Conservation (phyloP, 225 moss, liverwort and hornwort genomes). For the Asterella californica region DNA sequence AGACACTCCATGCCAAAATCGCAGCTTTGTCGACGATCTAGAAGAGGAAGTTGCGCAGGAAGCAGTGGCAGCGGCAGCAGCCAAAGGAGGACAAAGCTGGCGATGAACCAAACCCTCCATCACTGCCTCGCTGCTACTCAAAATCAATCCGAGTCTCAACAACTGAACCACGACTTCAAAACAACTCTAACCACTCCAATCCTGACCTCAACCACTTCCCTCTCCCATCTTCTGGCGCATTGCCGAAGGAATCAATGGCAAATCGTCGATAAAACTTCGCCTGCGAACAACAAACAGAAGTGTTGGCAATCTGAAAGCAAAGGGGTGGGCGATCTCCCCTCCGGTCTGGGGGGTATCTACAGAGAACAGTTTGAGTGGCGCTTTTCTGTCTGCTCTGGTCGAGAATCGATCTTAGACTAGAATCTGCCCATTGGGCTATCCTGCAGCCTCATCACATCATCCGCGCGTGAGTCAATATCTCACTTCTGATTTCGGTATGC, state of each 20-base stretch:
- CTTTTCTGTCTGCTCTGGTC: not conserved
- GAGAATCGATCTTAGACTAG: not conserved
- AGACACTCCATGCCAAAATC: not conserved
- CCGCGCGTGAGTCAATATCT: not conserved
- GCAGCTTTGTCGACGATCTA: not conserved
- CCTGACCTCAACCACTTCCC: not conserved
- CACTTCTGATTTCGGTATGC: not conserved
- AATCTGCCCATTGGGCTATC: not conserved
- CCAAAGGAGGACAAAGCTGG: conserved; percentile 15
- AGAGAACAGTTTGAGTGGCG: not conserved
- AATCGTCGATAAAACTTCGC: not conserved
- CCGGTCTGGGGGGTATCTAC: too few species aligned
- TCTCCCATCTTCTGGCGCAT: not conserved
- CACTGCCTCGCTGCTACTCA: not conserved
- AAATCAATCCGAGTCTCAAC: not conserved
- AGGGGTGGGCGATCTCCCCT: not conserved
- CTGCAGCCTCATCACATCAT: not conserved
- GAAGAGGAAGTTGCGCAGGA: not conserved
- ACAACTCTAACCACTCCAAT: not conserved
- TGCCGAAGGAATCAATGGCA: not conserved
- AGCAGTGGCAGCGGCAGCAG: not conserved
- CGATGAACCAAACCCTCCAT: conserved; percentile 13
- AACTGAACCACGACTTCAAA: not conserved
- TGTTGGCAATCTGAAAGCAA: not conserved
- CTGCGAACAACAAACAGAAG: not conserved